Conservation (phyloP, 768 basidiomycete genomes). For the Dacryopinax primogenitus region DNA sequence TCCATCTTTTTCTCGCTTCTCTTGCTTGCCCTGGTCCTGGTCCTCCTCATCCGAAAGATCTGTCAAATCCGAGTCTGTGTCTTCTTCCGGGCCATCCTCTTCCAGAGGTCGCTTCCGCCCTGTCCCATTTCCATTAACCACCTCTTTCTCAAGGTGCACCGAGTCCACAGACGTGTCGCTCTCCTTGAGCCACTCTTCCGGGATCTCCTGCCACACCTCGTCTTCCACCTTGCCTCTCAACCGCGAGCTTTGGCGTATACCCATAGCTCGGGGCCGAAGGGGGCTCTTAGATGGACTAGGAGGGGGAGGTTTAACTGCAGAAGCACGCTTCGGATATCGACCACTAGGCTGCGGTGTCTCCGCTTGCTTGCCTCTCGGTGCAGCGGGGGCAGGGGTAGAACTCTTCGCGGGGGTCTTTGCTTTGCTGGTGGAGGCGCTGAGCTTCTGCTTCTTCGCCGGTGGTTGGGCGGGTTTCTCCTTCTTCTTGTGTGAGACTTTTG, state of each 20-base stretch:
- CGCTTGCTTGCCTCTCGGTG: not conserved
- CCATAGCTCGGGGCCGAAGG: slow-evolving; percentile 30
- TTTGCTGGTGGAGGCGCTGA: slow-evolving; percentile 16
- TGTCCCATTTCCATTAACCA: slow-evolving; percentile 18
- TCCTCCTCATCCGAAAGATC: slow-evolving; percentile 33
- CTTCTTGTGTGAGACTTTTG: slow-evolving; percentile 17
- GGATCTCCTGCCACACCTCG: slow-evolving; percentile 64
- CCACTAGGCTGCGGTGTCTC: not conserved
- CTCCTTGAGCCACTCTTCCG: slow-evolving; percentile 51
- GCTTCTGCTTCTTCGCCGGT: slow-evolving; percentile 25
- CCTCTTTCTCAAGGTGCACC: slow-evolving; percentile 17
- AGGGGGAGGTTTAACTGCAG: not conserved
- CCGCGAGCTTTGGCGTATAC: slow-evolving; percentile 55
- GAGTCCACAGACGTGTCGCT: slow-evolving; percentile 17
- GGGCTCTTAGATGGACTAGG: slow-evolving; percentile 8
- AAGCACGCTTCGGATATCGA: not conserved
- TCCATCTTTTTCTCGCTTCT: slow-evolving; percentile 31
- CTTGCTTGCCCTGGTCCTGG: slow-evolving; percentile 23
- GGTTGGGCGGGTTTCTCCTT: slow-evolving; percentile 30
- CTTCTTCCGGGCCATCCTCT: slow-evolving; percentile 48
- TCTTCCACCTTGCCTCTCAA: slow-evolving; percentile 44
- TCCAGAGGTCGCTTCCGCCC: slow-evolving; percentile 42
- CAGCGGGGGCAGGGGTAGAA: not conserved
- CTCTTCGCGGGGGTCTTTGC: slow-evolving; percentile 15
- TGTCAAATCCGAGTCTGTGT: slow-evolving; percentile 58